Evolutionary conservation across 257 asterid genomes (phyloP).

Genomic region (Capsicum baccatum): DNA sequence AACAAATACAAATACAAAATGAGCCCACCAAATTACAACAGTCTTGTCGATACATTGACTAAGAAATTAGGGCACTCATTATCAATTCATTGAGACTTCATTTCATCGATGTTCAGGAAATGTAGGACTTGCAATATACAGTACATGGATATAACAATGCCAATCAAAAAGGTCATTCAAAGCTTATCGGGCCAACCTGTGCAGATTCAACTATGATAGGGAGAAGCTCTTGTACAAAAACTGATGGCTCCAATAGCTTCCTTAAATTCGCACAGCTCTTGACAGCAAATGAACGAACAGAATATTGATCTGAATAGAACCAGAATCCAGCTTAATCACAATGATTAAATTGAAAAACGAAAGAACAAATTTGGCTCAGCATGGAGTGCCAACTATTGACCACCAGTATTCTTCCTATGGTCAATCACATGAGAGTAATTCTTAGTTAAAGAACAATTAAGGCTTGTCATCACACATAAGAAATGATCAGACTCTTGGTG

Average conservation of each 20-base stretch:
- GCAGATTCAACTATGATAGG: conserved; percentile 44
- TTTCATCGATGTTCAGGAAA: neutral
- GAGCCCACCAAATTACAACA: too few species aligned
- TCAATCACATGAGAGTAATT: neutral
- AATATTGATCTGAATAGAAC: conserved; percentile 41
- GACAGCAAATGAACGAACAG: conserved; percentile 43
- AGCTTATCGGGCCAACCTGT: conserved; percentile 29
- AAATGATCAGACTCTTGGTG: neutral
- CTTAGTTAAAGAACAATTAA: neutral
- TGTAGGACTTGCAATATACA: neutral
- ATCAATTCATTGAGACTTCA: neutral
- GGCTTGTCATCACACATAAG: neutral
- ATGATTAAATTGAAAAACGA: neutral
- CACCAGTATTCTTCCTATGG: neutral
- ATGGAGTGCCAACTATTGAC: neutral
- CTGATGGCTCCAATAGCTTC: conserved; percentile 44
- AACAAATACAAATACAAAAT: too few species aligned
- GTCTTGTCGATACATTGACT: too few species aligned
- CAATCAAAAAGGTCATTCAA: neutral
- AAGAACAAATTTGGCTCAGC: neutral
- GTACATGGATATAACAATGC: neutral
- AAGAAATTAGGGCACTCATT: neutral
- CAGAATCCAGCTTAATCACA: conserved; percentile 8
- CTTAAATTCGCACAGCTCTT: conserved; percentile 42
- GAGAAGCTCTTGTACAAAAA: conserved; percentile 42